Conservation (phyloP, 805 yeast species). For the Sugiyamaella lignohabitans region DNA sequence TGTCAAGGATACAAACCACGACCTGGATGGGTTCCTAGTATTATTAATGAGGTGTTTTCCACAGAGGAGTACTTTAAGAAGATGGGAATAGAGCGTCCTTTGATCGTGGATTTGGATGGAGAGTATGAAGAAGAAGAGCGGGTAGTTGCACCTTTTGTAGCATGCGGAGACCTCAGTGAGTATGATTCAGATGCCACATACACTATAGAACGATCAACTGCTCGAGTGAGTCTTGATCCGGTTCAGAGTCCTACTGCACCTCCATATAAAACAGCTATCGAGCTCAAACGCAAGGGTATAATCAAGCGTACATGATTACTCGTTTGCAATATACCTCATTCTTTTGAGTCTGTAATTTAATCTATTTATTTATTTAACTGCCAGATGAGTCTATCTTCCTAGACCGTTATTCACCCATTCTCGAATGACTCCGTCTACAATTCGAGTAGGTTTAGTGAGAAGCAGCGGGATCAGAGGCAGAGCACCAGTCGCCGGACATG, state of each 20-base stretch:
- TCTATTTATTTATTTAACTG: no score
- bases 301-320: constrained; percentile 23
- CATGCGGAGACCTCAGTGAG: constrained; percentile 87
- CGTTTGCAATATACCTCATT: no score
- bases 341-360: no score
- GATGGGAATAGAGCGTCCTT: constrained; percentile 27
- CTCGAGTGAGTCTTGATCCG: constrained; percentile 63
- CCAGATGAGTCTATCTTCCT: no score
- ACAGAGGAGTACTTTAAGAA: constrained; percentile 78
- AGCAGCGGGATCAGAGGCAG: no score
- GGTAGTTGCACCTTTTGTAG: constrained; percentile 80
- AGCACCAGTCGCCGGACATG: no score
- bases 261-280: constrained; percentile 88
- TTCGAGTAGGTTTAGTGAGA: no score
- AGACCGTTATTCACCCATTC: no score
- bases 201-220: constrained; percentile 38
- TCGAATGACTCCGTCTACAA: no score
- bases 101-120: constrained; percentile 2
- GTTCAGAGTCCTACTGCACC: constrained; percentile 96
- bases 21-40: constrained; percentile 67
- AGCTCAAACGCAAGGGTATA: constrained; percentile 72
- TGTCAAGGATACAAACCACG: constrained; percentile 85
- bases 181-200: constrained; percentile 97
- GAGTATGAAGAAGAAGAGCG: constrained; percentile 39
- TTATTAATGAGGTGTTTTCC: constrained; percentile 33